Evolutionary conservation across 2,329 filamentous ascomycete species (phyloP).

Genomic region (Fusarium veterinarium): DNA sequence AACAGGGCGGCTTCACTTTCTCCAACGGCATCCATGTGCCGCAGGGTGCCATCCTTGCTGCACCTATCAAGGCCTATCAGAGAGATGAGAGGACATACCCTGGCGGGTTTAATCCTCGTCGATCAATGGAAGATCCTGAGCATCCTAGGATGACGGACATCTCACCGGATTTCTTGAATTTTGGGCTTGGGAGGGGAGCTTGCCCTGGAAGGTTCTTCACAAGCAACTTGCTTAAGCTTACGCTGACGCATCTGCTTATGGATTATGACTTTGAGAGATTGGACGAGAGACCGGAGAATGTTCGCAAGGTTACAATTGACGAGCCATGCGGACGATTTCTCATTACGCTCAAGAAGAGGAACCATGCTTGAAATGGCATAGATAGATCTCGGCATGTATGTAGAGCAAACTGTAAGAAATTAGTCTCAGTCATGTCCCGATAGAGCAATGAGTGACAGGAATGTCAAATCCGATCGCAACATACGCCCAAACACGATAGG

Average conservation of each 20-base stretch:
- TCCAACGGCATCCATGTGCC: slow-evolving; percentile 31
- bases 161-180: slow-evolving; percentile 22
- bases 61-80: slow-evolving; percentile 33
- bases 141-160: slow-evolving; percentile 29
- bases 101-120: slow-evolving; percentile 23
- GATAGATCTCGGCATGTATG: background rate
- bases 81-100: slow-evolving; percentile 22
- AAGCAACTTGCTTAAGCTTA: slow-evolving; percentile 24
- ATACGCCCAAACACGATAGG: background rate
- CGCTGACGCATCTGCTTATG: slow-evolving; percentile 16
- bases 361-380: background rate
- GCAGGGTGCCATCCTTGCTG: slow-evolving; percentile 28
- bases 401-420: background rate
- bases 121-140: slow-evolving; percentile 14
- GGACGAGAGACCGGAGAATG: slow-evolving; percentile 16
- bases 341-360: slow-evolving; percentile 19
- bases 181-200: slow-evolving; percentile 17
- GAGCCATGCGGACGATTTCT: slow-evolving; percentile 18
- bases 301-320: slow-evolving; percentile 24
- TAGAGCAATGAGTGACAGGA: background rate
- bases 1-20: slow-evolving; percentile 28
- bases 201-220: slow-evolving; percentile 28
- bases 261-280: slow-evolving; percentile 25
- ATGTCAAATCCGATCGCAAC: no score
- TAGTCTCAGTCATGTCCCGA: background rate